These are phyloP conservation scores for Phanerochaete sordida DNA, from an alignment of 768 basidiomycete species.

Conservation along the genomic window DNA sequence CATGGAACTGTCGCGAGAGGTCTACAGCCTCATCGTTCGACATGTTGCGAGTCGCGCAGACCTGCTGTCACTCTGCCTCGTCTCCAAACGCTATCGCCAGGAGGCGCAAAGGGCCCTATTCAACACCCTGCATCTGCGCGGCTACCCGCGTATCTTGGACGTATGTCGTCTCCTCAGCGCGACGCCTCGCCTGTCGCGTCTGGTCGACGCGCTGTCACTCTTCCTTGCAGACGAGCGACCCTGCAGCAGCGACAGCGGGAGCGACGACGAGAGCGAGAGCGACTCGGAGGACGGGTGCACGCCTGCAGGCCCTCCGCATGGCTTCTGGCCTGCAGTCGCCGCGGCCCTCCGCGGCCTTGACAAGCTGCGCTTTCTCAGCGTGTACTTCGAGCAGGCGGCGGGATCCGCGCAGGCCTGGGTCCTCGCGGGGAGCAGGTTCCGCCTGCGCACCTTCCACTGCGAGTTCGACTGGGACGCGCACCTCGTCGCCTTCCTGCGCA, in stretches of 20 bases:
- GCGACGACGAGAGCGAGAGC: conserved; percentile 13
- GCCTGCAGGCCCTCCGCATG: conserved; percentile 25
- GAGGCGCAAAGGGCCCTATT: conserved; percentile 59
- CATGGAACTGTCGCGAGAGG: conserved; percentile 55
- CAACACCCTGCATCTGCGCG: conserved; percentile 49
- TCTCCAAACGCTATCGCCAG: conserved; percentile 50
- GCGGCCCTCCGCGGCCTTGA: conserved; percentile 44
- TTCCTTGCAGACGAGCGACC: conserved; percentile 30
- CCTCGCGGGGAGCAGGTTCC: conserved; percentile 42
- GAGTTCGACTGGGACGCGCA: conserved; percentile 62
- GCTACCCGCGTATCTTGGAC: conserved; percentile 33
- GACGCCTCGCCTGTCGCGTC: conserved; percentile 43
- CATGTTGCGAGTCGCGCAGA: conserved; percentile 49
- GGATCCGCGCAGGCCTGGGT: conserved; percentile 35
- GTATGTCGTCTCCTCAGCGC: conserved; percentile 46
- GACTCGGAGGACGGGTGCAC: conserved; percentile 23
- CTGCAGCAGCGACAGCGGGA: neutral
- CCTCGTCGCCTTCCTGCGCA: conserved; percentile 50
- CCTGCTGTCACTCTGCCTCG: conserved; percentile 53
- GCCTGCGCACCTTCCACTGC: conserved; percentile 58
- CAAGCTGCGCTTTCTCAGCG: conserved; percentile 48
- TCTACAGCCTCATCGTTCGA: conserved; percentile 53
- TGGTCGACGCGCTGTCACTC: conserved; percentile 56
- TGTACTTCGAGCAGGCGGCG: conserved; percentile 33
- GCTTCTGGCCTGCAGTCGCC: conserved; percentile 51